A percentile compares a stretch with the other conserved stretches of the same genome.
These are phyloP conservation scores for Rutstroemia sp. DNA, from an alignment of 2,329 filamentous ascomycete genomes.

Conservation along the genomic window DNA sequence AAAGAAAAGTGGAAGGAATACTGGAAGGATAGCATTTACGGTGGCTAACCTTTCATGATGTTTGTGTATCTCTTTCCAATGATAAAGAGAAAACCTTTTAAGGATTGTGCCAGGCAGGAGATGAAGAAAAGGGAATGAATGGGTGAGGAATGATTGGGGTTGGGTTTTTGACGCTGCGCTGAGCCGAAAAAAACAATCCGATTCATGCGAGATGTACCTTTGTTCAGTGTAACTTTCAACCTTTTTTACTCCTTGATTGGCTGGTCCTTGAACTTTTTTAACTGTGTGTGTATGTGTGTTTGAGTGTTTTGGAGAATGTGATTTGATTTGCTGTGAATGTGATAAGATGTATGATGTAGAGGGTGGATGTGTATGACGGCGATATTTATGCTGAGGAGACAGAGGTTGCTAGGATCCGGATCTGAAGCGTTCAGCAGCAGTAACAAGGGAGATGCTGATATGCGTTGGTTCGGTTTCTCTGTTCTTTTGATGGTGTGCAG, in stretches of 20 bases:
- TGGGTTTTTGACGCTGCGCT: background rate
- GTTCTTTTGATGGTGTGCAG: no score
- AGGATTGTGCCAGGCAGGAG: slow-evolving; percentile 2
- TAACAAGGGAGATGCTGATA: no score
- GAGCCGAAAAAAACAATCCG: slow-evolving; percentile 5
- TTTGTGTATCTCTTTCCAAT: background rate
- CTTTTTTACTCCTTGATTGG: slow-evolving; percentile 6
- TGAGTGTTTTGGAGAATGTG: background rate
- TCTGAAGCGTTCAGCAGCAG: no score
- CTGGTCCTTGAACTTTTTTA: background rate
- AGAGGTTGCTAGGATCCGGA: no score
- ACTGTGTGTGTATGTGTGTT: background rate
- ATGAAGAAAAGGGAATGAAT: background rate
- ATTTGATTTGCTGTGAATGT: background rate
- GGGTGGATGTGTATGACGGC: no score
- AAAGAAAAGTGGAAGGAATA: background rate
- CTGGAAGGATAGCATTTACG: background rate
- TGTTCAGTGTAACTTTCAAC: slow-evolving; percentile 10
- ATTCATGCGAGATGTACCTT: slow-evolving; percentile 11
- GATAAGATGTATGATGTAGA: no score
- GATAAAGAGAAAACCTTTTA: background rate
- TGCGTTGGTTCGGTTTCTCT: no score
- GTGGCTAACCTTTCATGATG: background rate
- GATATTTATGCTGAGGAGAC: no score
- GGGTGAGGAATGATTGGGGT: background rate